Base-by-base conservation (phyloP, 202 grass and related monocot species). In the Carex arenaria region DNA sequence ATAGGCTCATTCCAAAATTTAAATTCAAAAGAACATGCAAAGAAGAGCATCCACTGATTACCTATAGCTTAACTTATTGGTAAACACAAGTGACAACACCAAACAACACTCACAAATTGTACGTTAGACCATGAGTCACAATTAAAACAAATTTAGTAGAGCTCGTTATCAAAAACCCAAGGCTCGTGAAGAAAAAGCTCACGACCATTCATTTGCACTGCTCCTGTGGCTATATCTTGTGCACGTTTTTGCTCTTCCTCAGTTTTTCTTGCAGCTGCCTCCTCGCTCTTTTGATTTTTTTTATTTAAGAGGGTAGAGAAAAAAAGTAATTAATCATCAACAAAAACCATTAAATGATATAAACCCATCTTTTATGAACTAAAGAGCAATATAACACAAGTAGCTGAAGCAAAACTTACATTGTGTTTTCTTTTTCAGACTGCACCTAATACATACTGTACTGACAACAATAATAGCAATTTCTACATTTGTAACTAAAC, bases 121-220 rank as follows among this genome's bases (percentile, higher is more conserved):
- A 65, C 7, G 12, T 85, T 51, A 62, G 61, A 26, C 55, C 64
- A 28, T 47, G n/a, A 26, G 56, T 90, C 66, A 9, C 30, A 23
- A 53, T 65, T 40, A 20, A 47, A 19, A 40, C 49, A 4, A 69
- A 68, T 64, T 89, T 53, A 97, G 71, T 92, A 97, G 56, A 70
- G 87, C 53, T 83, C 70, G 54, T 93, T 97, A 90, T 93, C 94
- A 64, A 97, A 97, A 38, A 94, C 92, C 90, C 89, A 93, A 56
- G 92, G 94, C 38, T 97, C 92, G 22, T 91, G 89, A 62, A 84
- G 67, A 15, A 97, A 97, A 76, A 94, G 85, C 89, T 97, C 94
- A 34, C 89, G 87, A 3, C 92, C 94, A 75, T 94, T 97, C 94
- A 97, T 93, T 77, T 91, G 89, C 19, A 86, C 90, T 40, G 74